Conservation (phyloP, 495 filamentous ascomycete genomes). For the Hypoxylon fragiforme region DNA sequence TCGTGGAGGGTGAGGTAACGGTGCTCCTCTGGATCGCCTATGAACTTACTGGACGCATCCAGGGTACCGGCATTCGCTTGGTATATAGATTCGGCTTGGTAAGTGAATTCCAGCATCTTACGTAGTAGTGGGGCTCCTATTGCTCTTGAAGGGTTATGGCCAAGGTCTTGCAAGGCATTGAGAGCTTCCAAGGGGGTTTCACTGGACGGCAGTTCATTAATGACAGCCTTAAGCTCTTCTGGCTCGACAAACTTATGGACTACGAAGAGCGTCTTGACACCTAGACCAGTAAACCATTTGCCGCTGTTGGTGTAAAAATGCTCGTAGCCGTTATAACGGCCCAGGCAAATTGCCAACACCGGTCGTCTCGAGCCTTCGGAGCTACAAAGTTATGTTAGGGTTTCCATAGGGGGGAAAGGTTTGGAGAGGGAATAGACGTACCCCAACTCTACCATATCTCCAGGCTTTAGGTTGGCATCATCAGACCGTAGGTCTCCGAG, state of each 20-base stretch:
- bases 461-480: constrained; percentile 56
- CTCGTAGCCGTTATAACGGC: constrained; percentile 59
- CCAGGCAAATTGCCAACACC: constrained; percentile 69
- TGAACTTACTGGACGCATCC: constrained; percentile 51
- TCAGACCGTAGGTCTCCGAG: constrained; percentile 43
- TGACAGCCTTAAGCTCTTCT: constrained; percentile 59
- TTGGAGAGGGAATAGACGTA: constrained; percentile 44
- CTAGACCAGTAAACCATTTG: constrained; percentile 65
- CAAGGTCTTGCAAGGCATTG: constrained; percentile 52
- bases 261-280: constrained; percentile 58
- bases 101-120: constrained; percentile 56
- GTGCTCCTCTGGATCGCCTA: constrained; percentile 52
- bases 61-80: constrained; percentile 54
- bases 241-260: constrained; percentile 65
- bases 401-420: not conserved
- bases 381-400: constrained; percentile 14
- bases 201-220: constrained; percentile 62
- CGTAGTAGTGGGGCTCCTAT: constrained; percentile 53
- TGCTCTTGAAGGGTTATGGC: constrained; percentile 56
- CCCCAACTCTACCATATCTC: constrained; percentile 73
- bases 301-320: constrained; percentile 77
- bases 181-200: constrained; percentile 42
- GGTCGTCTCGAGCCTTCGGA: constrained; percentile 48
- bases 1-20: constrained; percentile 63
- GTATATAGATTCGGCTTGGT: constrained; percentile 55